phyloP scores from a whole-genome alignment of 2,329 filamentous ascomycete genomes.

The Talaromyces sp. region DNA sequence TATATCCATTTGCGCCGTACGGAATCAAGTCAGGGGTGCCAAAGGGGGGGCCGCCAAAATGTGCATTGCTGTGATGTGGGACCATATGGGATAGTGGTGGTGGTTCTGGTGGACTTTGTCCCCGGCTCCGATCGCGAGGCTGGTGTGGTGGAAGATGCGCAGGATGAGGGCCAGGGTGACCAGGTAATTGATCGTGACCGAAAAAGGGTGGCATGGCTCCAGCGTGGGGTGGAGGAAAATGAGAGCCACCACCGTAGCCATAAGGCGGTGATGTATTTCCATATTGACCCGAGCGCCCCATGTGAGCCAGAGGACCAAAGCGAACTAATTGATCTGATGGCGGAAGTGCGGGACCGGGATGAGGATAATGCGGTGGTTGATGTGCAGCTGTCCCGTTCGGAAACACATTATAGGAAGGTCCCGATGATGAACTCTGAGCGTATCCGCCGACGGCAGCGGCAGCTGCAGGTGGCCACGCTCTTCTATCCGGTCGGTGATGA shows the following conservation, averaged over 20 bases:
- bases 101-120: conserved; percentile 29
- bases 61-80: conserved; percentile 28
- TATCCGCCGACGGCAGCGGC: conserved; percentile 33
- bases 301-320: conserved; percentile 26
- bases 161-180: conserved; percentile 27
- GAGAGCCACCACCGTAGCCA: conserved; percentile 28
- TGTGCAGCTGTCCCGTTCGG: conserved; percentile 28
- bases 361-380: conserved; percentile 26
- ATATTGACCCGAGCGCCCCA: conserved; percentile 26
- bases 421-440: conserved; percentile 39
- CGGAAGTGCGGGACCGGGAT: conserved; percentile 25
- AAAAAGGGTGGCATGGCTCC: conserved; percentile 28
- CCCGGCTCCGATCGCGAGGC: conserved; percentile 27
- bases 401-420: conserved; percentile 36
- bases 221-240: conserved; percentile 27
- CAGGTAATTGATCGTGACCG: conserved; percentile 27
- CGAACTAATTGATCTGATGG: conserved; percentile 35
- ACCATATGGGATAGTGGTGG: conserved; percentile 29
- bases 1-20: conserved; percentile 34
- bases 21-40: conserved; percentile 37
- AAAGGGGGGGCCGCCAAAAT: conserved; percentile 31
- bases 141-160: conserved; percentile 22
- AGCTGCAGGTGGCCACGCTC: conserved; percentile 31
- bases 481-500: conserved; percentile 33
- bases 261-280: conserved; percentile 26